Percentiles rank a stretch among this genome's conserved stretches.
Evolutionary conservation across 225 moss, liverwort and hornwort species (phyloP).

Genomic region (Antitrichia curtipendula): DNA sequence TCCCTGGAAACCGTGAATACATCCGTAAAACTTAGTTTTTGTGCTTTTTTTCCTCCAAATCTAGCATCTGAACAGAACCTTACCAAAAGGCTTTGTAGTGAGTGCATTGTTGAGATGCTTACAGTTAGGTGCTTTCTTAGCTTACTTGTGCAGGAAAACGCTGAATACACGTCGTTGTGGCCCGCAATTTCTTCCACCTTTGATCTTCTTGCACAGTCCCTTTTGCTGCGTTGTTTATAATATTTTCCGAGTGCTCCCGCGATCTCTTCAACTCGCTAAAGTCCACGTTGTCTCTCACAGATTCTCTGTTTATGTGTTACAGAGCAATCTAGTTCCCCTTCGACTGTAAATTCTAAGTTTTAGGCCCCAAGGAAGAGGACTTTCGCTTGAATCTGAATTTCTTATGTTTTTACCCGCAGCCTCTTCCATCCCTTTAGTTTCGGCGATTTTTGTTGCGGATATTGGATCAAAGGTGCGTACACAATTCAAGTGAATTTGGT

Average conservation of each 20-base stretch:
- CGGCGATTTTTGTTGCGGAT: background rate
- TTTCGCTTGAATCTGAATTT: background rate
- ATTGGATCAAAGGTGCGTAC: background rate
- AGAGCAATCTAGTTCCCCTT: background rate
- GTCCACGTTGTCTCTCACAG: background rate
- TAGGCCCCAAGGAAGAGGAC: background rate
- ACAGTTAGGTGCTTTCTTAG: background rate
- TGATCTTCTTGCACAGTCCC: background rate
- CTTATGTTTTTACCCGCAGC: background rate
- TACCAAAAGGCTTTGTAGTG: background rate
- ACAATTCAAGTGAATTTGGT: background rate
- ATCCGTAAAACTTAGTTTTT: background rate
- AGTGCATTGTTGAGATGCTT: background rate
- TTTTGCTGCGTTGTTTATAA: background rate
- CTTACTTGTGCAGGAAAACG: background rate
- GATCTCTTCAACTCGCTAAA: background rate
- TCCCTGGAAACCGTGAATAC: background rate
- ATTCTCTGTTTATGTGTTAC: background rate
- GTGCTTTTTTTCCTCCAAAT: background rate
- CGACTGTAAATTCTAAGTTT: background rate
- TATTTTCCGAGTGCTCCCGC: background rate
- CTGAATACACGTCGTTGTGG: background rate
- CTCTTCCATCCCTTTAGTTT: background rate
- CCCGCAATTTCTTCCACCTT: background rate
- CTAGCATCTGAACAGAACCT: background rate